phyloP scores from a whole-genome alignment of 805 yeast genomes.

The Tetrapisispora fleetii region DNA sequence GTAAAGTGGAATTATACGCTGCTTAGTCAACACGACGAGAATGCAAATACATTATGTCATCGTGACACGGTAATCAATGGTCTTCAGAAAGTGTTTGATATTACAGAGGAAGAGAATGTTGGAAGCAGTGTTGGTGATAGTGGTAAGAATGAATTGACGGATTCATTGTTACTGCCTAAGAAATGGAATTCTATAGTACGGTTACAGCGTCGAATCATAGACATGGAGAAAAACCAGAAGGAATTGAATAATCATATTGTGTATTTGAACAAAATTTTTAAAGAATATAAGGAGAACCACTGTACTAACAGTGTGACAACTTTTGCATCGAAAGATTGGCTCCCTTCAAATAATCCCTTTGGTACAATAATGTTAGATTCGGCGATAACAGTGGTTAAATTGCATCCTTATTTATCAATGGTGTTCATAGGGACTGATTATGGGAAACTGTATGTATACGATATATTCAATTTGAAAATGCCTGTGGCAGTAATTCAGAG shows the following conservation, averaged over 20 bases:
- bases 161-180: conserved; percentile 24
- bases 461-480: conserved; percentile 44
- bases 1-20: conserved; percentile 7
- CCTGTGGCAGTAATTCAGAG: conserved; percentile 60
- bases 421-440: conserved; percentile 60
- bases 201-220: conserved; percentile 63
- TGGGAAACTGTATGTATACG: conserved; percentile 70
- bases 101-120: neutral
- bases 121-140: neutral
- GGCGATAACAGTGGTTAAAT: conserved; percentile 49
- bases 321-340: conserved; percentile 36
- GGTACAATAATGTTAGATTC: conserved; percentile 47
- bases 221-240: conserved; percentile 50
- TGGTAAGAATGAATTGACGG: neutral
- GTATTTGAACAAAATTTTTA: neutral
- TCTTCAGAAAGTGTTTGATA: neutral
- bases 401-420: conserved; percentile 68
- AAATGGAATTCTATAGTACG: conserved; percentile 85
- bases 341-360: conserved; percentile 42
- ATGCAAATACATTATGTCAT: neutral
- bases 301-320: neutral
- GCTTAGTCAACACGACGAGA: neutral
- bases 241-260: conserved; percentile 41
- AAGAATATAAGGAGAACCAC: neutral
- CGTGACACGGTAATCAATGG: neutral